Evolutionary conservation across 805 yeast species (phyloP).

Genomic region (Cephaloascus albidus): DNA sequence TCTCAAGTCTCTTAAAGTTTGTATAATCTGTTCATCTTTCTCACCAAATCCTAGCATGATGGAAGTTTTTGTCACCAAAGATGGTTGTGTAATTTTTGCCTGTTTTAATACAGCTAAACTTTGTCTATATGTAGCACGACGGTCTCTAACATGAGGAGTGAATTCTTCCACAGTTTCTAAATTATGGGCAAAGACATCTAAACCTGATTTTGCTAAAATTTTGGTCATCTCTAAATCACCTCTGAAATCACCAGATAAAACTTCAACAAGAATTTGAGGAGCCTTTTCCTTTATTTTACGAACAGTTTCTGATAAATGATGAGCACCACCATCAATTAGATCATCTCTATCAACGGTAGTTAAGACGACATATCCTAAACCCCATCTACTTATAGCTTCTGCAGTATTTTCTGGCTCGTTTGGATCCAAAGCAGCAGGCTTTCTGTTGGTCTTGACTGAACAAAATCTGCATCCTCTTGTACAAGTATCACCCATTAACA

Average conservation of each 20-base stretch:
- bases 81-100: slow-evolving; percentile 73
- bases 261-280: slow-evolving; percentile 87
- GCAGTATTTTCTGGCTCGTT: slow-evolving; percentile 97
- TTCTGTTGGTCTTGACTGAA: slow-evolving; percentile 86
- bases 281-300: slow-evolving; percentile 75
- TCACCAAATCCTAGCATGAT: slow-evolving; percentile 97
- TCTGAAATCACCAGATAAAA: slow-evolving; percentile 89
- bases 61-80: slow-evolving; percentile 84
- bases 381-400: slow-evolving; percentile 96
- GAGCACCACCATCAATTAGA: slow-evolving; percentile 84
- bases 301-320: slow-evolving; percentile 86
- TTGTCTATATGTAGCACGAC: slow-evolving; percentile 93
- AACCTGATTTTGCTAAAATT: slow-evolving; percentile 72
- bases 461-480: slow-evolving; percentile 99
- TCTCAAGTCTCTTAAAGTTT: slow-evolving; percentile 70
- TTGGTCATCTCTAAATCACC: slow-evolving; percentile 81
- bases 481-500: slow-evolving; percentile 98
- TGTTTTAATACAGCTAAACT: slow-evolving; percentile 66
- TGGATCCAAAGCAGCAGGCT: slow-evolving; percentile 86
- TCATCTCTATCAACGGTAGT: slow-evolving; percentile 98
- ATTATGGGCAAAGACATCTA: slow-evolving; percentile 96
- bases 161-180: slow-evolving; percentile 92
- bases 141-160: slow-evolving; percentile 92
- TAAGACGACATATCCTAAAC: slow-evolving; percentile 92
- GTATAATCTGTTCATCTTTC: slow-evolving; percentile 78